Conservation (phyloP, 2,329 filamentous ascomycete species). For the Ophiostoma triangulosporum region DNA sequence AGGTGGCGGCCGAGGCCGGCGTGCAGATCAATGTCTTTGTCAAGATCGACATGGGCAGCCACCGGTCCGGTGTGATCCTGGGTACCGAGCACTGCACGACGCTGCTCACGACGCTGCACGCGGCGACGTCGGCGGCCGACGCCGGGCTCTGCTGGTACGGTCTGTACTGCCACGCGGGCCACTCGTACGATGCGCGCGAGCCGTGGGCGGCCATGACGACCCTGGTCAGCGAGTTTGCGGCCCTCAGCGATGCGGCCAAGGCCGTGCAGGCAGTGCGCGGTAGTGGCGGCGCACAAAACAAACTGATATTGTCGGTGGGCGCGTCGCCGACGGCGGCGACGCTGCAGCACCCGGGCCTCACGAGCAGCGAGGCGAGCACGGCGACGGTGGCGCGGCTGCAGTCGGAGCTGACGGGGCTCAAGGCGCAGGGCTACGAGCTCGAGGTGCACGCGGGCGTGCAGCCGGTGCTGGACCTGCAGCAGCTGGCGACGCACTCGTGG, state of each 20-base stretch:
- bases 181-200: constrained; percentile 49
- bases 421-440: constrained; percentile 30
- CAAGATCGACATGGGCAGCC: constrained; percentile 62
- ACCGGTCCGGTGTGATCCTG: constrained; percentile 53
- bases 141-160: constrained; percentile 37
- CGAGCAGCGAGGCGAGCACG: neutral
- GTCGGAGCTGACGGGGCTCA: constrained; percentile 25
- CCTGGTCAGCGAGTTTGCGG: constrained; percentile 46
- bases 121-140: constrained; percentile 15
- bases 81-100: constrained; percentile 30
- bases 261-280: constrained; percentile 1
- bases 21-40: constrained; percentile 44
- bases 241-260: constrained; percentile 32
- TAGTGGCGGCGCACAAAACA: neutral
- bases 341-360: constrained; percentile 39
- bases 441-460: constrained; percentile 71
- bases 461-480: constrained; percentile 63
- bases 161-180: constrained; percentile 60
- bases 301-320: constrained; percentile 52
- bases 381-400: constrained; percentile 21
- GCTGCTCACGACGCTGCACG: constrained; percentile 33
- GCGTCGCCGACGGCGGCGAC: constrained; percentile 63
- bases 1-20: constrained; percentile 11
- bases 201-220: constrained; percentile 42
- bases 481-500: constrained; percentile 56